Conservation (phyloP, 2,329 filamentous ascomycete genomes). For the Tolypocladium tundrense region DNA sequence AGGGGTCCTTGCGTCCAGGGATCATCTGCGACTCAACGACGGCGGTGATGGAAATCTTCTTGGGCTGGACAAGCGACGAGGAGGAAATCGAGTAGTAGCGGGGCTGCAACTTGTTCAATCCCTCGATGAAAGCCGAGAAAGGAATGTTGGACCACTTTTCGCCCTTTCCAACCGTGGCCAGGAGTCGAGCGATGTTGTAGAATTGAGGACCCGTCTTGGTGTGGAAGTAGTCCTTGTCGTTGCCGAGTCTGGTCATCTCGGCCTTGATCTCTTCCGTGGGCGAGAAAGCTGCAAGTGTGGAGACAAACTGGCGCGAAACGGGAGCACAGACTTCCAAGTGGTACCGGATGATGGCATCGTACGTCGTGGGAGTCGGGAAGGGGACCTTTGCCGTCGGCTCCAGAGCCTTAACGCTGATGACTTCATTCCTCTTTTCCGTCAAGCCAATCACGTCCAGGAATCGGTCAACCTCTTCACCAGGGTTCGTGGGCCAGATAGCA, state of each 20-base stretch:
- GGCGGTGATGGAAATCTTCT: constrained; percentile 90
- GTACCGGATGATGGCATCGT: constrained; percentile 85
- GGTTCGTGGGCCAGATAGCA: constrained; percentile 93
- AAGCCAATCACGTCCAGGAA: constrained; percentile 75
- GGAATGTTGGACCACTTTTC: constrained; percentile 76
- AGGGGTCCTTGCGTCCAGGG: constrained; percentile 64
- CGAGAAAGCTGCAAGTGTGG: constrained; percentile 78
- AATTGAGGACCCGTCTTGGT: constrained; percentile 71
- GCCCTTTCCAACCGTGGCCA: constrained; percentile 62
- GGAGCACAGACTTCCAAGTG: constrained; percentile 95
- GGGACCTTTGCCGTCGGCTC: constrained; percentile 96
- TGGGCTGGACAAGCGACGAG: constrained; percentile 84
- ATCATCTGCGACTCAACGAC: constrained; percentile 79
- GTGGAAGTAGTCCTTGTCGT: constrained; percentile 92
- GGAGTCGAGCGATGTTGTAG: constrained; percentile 81
- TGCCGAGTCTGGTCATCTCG: constrained; percentile 80
- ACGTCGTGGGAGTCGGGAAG: constrained; percentile 94
- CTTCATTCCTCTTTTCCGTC: constrained; percentile 63
- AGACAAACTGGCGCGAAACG: constrained; percentile 90
- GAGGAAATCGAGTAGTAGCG: constrained; percentile 99
- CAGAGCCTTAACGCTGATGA: constrained; percentile 81
- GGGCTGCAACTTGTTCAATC: constrained; percentile 87
- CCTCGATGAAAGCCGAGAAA: constrained; percentile 91
- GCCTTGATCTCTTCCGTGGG: constrained; percentile 76
- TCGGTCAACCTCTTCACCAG: constrained; percentile 83